Conservation (phyloP, 2,329 filamentous ascomycete genomes). For the Colletotrichum sidae region DNA sequence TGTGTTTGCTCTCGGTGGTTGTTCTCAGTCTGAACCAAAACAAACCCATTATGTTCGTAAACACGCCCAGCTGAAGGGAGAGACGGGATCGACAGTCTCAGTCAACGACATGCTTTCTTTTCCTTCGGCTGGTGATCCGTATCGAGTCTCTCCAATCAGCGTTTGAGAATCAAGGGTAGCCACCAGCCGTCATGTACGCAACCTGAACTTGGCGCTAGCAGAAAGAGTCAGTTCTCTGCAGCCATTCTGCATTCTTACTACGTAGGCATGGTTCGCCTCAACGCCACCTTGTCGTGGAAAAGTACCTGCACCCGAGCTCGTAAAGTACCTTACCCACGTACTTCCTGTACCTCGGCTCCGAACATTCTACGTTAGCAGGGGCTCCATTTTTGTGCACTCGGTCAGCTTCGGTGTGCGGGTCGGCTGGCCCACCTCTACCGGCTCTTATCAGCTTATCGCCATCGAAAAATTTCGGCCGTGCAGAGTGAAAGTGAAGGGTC, state of each 20-base stretch:
- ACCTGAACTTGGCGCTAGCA: constrained; percentile 7
- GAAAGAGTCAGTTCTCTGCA: constrained; percentile 26
- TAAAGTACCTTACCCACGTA: not conserved
- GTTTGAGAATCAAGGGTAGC: not conserved
- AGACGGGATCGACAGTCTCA: not conserved
- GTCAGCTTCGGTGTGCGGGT: constrained; percentile 21
- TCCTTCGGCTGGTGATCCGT: not conserved
- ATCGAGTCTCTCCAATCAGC: too few relatives aligned
- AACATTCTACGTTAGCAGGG: not conserved
- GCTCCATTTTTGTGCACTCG: not conserved
- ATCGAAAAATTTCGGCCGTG: constrained; percentile 30
- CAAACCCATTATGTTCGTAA: constrained; percentile 18
- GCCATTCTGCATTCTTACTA: not conserved
- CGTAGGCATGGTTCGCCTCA: too few relatives aligned
- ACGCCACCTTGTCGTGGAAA: not conserved
- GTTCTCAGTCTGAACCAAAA: constrained; percentile 22
- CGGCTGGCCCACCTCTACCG: not conserved
- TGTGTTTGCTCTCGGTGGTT: too few relatives aligned
- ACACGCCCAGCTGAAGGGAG: not conserved
- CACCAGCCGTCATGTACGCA: constrained; percentile 16
- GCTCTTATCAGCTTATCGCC: constrained; percentile 32
- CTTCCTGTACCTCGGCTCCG: not conserved
- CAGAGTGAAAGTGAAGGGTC: constrained; percentile 15
- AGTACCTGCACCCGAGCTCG: constrained; percentile 1
- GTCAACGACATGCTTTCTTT: constrained; percentile 14